These are phyloP conservation scores for Geotrichum candidum DNA, from an alignment of 1,139 yeast species.

Conservation along the genomic window DNA sequence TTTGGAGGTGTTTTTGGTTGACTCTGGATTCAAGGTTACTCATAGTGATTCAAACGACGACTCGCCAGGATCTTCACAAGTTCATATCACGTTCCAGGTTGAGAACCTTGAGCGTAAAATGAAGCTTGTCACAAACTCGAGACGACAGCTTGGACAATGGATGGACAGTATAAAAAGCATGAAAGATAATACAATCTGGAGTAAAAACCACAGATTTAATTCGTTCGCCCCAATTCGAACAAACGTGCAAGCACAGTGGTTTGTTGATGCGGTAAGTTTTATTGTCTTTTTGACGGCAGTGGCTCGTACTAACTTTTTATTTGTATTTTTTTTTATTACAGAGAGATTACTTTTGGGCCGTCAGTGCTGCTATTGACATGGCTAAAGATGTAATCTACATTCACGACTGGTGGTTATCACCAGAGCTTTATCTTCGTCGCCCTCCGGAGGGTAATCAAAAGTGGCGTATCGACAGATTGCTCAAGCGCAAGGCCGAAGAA, in stretches of 20 bases:
- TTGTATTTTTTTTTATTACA: conserved; percentile 33
- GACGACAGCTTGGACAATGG: conserved; percentile 70
- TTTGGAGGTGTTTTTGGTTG: conserved; percentile 83
- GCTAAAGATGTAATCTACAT: conserved; percentile 92
- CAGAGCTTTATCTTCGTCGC: conserved; percentile 84
- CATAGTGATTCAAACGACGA: conserved; percentile 17
- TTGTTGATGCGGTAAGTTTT: conserved; percentile 66
- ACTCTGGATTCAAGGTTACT: conserved; percentile 54
- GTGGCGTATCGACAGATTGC: conserved; percentile 82
- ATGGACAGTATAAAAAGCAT: conserved; percentile 63
- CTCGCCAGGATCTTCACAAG: conserved; percentile 15
- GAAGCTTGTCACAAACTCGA: conserved; percentile 67
- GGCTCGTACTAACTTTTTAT: background rate
- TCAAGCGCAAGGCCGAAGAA: conserved; percentile 85
- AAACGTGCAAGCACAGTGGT: conserved; percentile 89
- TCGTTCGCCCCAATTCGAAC: conserved; percentile 90
- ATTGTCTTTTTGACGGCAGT: background rate
- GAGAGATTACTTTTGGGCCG: conserved; percentile 88
- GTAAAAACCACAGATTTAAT: conserved; percentile 65
- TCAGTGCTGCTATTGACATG: conserved; percentile 84
- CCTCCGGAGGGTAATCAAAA: conserved; percentile 95
- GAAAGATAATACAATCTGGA: conserved; percentile 66
- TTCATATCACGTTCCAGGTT: conserved; percentile 50
- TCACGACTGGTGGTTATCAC: conserved; percentile 98
- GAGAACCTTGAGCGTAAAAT: conserved; percentile 76